Evolutionary conservation across 805 yeast species (phyloP), one percentile per base, ranked within the genome.

Genomic region (Candida silvicultrix): DNA sequence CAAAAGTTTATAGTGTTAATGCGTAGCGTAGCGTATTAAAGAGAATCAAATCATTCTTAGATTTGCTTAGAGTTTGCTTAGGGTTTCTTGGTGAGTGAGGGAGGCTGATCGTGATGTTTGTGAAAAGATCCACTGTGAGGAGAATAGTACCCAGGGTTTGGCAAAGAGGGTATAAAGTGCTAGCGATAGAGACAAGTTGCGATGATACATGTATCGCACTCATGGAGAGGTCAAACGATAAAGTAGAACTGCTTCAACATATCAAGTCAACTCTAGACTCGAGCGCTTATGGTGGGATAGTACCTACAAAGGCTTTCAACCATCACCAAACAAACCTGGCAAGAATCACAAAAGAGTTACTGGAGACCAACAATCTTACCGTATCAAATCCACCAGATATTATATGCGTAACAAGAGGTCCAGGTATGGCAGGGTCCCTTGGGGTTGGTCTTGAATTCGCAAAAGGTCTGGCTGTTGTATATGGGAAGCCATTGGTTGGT

Each of bases 181-280:
- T 94, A 20, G 94, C 97, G 0, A 79, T 94, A 14, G 99, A 94
- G 60, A 80, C 95, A 0, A 88, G 97, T 0, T 94, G 99, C 60
- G 99, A 94, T 64, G 99, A 94, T 63, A 78, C 97, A 0, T 89
- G 97, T 54, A 92, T 89, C 2, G 86, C 96, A 0, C 66, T 92
- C 8, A 60, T 90, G 3, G 82, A 83, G 36, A 69, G 89, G 44
- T 53, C 57, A 1, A 50, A 55, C 1, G 53, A 60, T 2, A 53
- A 61, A 0, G 63, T 52, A 0, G 64, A 84, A 1, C 47, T 58
- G 10, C 44, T 87, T 2, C 80, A 73, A 21, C 89, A 90, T 49
- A 54, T 69, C 23, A 85, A 83, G 52, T 59, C 62, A 4, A 88
- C 97, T 0, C 68, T 92, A 18, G 73, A 86, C 57, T 86, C 94